Base-by-base conservation (phyloP, 495 filamentous ascomycete genomes). In the Lophiostoma macrostomum region DNA sequence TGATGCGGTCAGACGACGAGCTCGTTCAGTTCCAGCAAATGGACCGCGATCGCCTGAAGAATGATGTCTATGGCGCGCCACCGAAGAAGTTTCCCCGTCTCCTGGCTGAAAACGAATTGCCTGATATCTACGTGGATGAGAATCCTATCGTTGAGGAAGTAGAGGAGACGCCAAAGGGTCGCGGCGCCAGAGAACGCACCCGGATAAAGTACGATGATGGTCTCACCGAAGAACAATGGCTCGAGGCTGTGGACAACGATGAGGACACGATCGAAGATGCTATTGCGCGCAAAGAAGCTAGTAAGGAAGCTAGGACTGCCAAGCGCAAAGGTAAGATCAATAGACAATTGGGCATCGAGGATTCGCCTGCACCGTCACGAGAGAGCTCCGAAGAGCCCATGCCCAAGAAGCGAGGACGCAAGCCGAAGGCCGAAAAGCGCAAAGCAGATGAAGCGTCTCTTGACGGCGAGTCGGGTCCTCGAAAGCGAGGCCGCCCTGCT, bases 201-300 rank as follows among this genome's bases (percentile, higher is more conserved):
- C 78, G 87, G 45, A 90, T 95, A 52, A 87, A 87, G 67, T 98
- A 98, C 67, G 93, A 98, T 67, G 93, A 98, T 64, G 93, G 94
- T 23, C 83, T 98, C 34, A 96, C 93, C 3, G 94, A 97, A 68
- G 93, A 97, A 71, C 94, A 98, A 71, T 98, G 93, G 93, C 67
- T 87, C 27, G 82, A 85, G 67, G 91, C 93, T 48, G 90, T 98
- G 29, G 93, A 97, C 65, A 88, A 94, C 51, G 90, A 96, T 48
- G 93, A 98, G 8, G 94, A 97, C 56, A 84, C 80, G 0, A 88
- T 95, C 40, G 93, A 98, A 67, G 90, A 88, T 50, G 93, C 91
- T 11, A 88, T 94, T 23, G 90, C 89, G 36, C 79, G 91, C 23
- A 96, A 95, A 63, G 78, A 85, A 42, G 88, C 88, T n/a, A 80